These are phyloP conservation scores for Medicago arabica DNA, from an alignment of 306 rosid species.

Conservation along the genomic window DNA sequence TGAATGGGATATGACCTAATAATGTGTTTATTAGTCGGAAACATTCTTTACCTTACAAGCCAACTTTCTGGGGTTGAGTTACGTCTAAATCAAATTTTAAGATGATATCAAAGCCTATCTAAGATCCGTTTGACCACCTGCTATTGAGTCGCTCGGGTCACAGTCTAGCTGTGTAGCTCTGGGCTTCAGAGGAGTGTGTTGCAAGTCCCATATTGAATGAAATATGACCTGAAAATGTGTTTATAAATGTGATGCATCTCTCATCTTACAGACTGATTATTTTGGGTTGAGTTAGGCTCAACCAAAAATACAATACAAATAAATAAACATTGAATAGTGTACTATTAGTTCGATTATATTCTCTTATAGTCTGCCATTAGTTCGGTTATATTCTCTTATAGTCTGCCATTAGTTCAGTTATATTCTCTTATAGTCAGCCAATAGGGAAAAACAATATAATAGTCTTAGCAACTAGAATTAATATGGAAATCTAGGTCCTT, in stretches of 20 bases:
- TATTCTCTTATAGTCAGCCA: constrained; percentile 17
- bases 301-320: neutral
- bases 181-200: neutral
- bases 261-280: neutral
- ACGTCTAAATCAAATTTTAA: neutral
- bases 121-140: neutral
- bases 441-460: constrained; percentile 7
- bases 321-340: constrained; percentile 19
- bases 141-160: neutral
- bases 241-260: neutral
- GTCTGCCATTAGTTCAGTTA: constrained; percentile 4
- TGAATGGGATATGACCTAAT: neutral
- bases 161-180: neutral
- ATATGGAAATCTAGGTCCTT: constrained; percentile 5
- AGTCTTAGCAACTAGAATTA: constrained; percentile 19
- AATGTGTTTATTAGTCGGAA: neutral
- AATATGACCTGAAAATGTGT: neutral
- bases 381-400: constrained; percentile 19
- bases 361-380: constrained; percentile 4
- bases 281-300: neutral
- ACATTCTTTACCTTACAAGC: neutral
- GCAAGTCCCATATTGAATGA: neutral
- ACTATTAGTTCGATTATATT: constrained; percentile 1
- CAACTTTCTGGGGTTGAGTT: neutral
- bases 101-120: neutral